Evolutionary conservation across 2,329 filamentous ascomycete genomes (phyloP), one percentile per base, ranked within the genome.

Genomic region (Chalaropsis ovoidea): DNA sequence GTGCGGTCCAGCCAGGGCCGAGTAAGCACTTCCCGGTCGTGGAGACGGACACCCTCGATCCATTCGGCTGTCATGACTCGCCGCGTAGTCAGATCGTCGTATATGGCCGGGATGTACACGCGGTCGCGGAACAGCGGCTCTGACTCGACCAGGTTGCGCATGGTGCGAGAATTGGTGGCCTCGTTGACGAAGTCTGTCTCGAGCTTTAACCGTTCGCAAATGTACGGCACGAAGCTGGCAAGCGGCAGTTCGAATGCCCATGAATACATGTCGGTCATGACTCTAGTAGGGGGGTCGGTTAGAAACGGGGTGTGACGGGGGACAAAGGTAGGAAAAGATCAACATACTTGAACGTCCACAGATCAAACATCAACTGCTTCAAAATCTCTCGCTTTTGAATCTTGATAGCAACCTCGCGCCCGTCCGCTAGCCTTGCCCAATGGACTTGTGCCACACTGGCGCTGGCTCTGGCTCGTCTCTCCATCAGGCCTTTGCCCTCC

Each of bases 361-460:
- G 75, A 79, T 99, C 94, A 91, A 91, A 96, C 3, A 86, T 85
- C 45, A 96, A 89, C 77, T 97, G 94, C 72, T 87, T 86, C 22
- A 84, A 86, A 73, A 99, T 97, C 79, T 96, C 93, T 62, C 87
- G 83, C 78, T 97, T 99, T 79, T 99, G 94, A 3, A 99, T 86
- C 78, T 99, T 99, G 73, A 99, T 83, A 1, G 94, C 94, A 24
- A 97, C 89, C 78, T 96, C 92, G 61, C 90, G 81, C 0, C 94
- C 94, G 76, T 97, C 93, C 2, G 84, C 77, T 66, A 97, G 75
- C 68, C 87, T 80, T 7, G 94, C 94, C 91, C 93, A 96, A 74
- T 97, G 94, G 1, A 99, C 94, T 76, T 97, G 94, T 0, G 94
- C 94, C 8, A 99, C 93, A 74, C 90, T 95, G 1, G 94, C 94